Percentiles rank a stretch among this genome's conserved stretches.
Evolutionary conservation across 2,329 filamentous ascomycete species (phyloP).

Genomic region (Diaporthe citriasiana): DNA sequence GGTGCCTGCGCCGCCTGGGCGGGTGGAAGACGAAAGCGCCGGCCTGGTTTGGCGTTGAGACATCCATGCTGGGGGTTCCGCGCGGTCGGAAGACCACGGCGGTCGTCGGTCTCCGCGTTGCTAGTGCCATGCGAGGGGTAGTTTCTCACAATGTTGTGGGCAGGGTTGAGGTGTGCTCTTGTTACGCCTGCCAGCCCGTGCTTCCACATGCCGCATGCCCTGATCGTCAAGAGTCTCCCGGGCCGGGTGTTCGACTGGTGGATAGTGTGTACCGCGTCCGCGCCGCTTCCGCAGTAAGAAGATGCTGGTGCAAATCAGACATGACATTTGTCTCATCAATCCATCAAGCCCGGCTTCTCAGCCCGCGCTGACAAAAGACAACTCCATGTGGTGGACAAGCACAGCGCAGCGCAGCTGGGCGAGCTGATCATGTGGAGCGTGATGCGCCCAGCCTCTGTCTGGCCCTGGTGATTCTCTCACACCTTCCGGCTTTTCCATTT

Average conservation of each 20-base stretch:
- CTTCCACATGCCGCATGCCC: neutral
- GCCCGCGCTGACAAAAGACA: neutral
- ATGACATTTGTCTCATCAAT: neutral
- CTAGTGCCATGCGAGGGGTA: neutral
- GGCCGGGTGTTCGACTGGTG: neutral
- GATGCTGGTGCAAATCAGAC: neutral
- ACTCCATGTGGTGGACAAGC: neutral
- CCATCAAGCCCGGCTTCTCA: neutral
- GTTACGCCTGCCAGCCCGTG: too few species aligned
- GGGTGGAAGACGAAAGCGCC: neutral
- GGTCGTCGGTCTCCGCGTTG: neutral
- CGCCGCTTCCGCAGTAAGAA: neutral
- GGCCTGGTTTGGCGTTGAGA: neutral
- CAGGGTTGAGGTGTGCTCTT: neutral
- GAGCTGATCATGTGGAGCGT: neutral
- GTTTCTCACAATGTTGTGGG: neutral
- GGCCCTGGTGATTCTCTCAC: neutral
- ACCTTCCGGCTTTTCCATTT: neutral
- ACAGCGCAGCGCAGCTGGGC: neutral
- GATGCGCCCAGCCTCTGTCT: neutral
- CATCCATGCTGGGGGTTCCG: neutral
- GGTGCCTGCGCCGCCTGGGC: neutral
- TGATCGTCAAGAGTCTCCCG: neutral
- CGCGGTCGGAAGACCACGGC: neutral
- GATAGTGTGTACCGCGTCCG: neutral